Conservation (phyloP, 768 basidiomycete species). For the Daedaleopsis nitida region DNA sequence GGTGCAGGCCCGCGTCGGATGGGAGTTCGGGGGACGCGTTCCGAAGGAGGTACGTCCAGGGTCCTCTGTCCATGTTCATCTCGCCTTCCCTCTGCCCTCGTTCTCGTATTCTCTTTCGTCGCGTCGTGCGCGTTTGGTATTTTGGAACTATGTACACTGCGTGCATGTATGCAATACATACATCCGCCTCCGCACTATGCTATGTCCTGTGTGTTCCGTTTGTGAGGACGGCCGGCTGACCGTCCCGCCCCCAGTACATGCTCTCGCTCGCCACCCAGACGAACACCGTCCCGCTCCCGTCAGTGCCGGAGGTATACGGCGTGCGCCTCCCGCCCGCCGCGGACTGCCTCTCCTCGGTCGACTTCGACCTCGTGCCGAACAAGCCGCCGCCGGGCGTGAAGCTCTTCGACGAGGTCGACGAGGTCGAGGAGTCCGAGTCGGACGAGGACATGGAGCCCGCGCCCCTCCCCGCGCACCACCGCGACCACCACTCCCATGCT, state of each 20-base stretch:
- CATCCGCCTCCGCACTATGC: background rate
- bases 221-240: background rate
- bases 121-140: no score
- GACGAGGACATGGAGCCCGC: conserved; percentile 72
- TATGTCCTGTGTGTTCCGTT: background rate
- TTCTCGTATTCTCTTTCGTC: no score
- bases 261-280: conserved; percentile 82
- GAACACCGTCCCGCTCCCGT: conserved; percentile 76
- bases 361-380: conserved; percentile 87
- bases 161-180: background rate
- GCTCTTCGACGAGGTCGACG: conserved; percentile 79
- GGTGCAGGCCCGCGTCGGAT: conserved; percentile 86
- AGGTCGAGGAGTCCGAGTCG: conserved; percentile 74
- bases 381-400: conserved; percentile 78
- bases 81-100: no score
- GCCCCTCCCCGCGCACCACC: conserved; percentile 42
- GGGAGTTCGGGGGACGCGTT: conserved; percentile 89
- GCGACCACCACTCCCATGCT: background rate
- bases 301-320: conserved; percentile 88
- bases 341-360: conserved; percentile 78
- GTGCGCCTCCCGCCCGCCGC: conserved; percentile 68
- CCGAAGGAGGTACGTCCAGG: conserved; percentile 76
- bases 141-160: no score
- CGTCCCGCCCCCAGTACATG: conserved; percentile 55
- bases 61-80: background rate